These are phyloP conservation scores for Effrenium voratum DNA, from an alignment of 73 alveolate species.

Conservation along the genomic window DNA sequence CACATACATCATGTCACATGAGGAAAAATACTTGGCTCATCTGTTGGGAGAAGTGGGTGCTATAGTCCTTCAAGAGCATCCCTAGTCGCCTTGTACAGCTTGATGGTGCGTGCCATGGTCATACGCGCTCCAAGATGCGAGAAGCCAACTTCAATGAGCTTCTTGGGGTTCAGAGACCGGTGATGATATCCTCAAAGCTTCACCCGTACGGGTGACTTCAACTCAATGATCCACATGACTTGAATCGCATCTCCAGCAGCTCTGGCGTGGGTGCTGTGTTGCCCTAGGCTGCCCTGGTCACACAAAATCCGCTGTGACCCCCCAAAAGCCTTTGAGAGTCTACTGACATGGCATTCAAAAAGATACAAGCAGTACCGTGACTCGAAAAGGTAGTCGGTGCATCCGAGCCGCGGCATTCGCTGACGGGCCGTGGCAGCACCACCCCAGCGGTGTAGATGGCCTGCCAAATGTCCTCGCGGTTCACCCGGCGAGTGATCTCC, in stretches of 20 bases:
- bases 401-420: conserved; percentile 52
- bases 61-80: neutral
- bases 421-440: conserved; percentile 94
- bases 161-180: conserved; percentile 98
- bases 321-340: too few species aligned
- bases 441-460: conserved; percentile 96
- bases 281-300: too few species aligned
- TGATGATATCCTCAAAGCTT: conserved; percentile 98
- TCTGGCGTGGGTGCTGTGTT: too few species aligned
- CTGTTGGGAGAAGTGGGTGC: neutral
- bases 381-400: too few species aligned
- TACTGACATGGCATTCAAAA: too few species aligned
- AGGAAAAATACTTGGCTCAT: too few species aligned
- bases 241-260: too few species aligned
- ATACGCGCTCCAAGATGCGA: conserved; percentile 94
- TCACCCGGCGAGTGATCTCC: conserved; percentile 99
- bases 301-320: too few species aligned
- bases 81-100: conserved; percentile 74
- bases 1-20: too few species aligned
- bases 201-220: too few species aligned
- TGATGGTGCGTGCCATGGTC: conserved; percentile 96
- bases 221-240: too few species aligned
- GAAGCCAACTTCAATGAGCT: conserved; percentile 98
- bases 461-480: conserved; percentile 98
- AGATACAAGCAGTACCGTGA: too few species aligned